Base-by-base conservation (phyloP, 148 eudicot genomes). In the Euryodendron excelsum region DNA sequence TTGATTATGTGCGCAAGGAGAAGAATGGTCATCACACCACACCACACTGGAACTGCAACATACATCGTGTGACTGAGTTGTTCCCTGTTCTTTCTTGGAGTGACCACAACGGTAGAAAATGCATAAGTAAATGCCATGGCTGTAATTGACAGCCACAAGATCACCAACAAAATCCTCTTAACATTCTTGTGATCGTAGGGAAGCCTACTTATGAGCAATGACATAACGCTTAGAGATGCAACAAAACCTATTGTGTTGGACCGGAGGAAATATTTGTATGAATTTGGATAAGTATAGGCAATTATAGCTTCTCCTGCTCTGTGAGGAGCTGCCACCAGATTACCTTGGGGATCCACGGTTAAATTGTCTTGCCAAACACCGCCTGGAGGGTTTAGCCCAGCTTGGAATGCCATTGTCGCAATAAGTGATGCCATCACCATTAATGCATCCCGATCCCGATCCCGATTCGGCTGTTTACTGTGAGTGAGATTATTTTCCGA, bases 371-470 rank as follows among this genome's bases (percentile, higher is more conserved):
- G 63, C 62, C 62, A 73, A 23, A 71, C 58, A 0, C 74, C 74
- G 9, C 74, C 74, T 0, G 74, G 74, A 44, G 74, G 74, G 74
- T 55, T 73, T 3, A 55, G 62, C 45, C n/a, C 63, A 20, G 34
- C 61, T 55, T 73, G 76, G 45, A 73, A n/a, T n/a, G n/a, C n/a
- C n/a, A n/a, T n/a, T n/a, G n/a, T n/a, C n/a, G n/a, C n/a, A n/a
- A n/a, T n/a, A 55, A 50, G 63, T 25, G 76, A 73, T 28, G 76
- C 63, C 34, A 59, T 37, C 1, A 73, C 39, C 63, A 73, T 73
- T 28, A 50, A 1, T 55, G 62, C 31, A 17, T 30, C 39, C 34
- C 62, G 23, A 1, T 2, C 20, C 25, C n/a, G 8, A 0, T 1
- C 28, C 27, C n/a, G n/a, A n/a, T n/a, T n/a, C n/a, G n/a, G n/a